Base-by-base conservation (phyloP, 2,329 filamentous ascomycete genomes). In the Pyrenochaeta sp. region DNA sequence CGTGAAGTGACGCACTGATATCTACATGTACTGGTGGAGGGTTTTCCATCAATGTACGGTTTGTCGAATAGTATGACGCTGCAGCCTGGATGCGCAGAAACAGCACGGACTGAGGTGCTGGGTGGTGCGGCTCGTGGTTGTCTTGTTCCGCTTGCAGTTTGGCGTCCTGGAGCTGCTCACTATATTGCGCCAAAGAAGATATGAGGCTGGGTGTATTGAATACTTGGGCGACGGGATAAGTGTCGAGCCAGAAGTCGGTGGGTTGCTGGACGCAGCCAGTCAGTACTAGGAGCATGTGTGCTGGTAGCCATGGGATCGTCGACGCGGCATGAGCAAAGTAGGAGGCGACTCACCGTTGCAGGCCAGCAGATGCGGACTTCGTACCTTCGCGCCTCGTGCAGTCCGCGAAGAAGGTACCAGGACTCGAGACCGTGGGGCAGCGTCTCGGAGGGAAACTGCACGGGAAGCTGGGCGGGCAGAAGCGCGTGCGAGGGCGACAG, bases 361-460 rank as follows among this genome's bases (percentile, higher is more conserved):
- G 92, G 85, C 93, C 94, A 99, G 80, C 94, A 98, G 58, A 97
- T 84, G 53, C 95, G 88, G 48, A 96, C 85, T 81, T 99, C 95
- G 82, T 98, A 97, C 65, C 93, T 86, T 71, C 90, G 89, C 10
- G 87, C 86, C 36, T 87, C 84, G n/a, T 79, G 83, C 53, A 99
- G 82, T 34, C 84, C 80, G 55, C 90, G 85, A 5, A 99, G 85
- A 7, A 94, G 80, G 66, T 93, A 86, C 95, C 95, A 98, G 28
- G 90, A 89, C 50, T 88, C 82, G 10, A 82, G 79, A 7, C 91
- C 92, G 12, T 81, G 75, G 9, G 83, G 83, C 30, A 78, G 73
- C 2, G 80, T 73, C 7, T 80, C 67, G 6, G 80, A 84, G 10
- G 92, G 88, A 72, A 96, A 96, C 13, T 83, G 81, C 36, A 91